These are phyloP conservation scores for Fraxinus xanthoxyloides DNA, from an alignment of 305 asterid species.

Conservation along the genomic window DNA sequence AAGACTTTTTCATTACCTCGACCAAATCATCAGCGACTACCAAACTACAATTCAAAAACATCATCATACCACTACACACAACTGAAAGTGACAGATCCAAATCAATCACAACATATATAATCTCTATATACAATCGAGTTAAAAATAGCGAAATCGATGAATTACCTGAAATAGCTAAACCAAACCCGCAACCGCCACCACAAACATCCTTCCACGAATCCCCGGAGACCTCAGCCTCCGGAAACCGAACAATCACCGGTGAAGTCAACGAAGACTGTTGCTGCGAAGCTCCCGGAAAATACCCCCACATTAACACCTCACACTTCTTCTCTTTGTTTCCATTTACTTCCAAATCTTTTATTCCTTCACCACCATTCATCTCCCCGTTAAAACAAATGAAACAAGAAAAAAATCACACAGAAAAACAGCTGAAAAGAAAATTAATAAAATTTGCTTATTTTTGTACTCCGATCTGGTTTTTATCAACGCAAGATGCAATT, in stretches of 20 bases:
- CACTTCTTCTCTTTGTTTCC: slow-evolving; percentile 28
- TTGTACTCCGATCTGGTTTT: slow-evolving; percentile 4
- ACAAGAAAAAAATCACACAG: neutral
- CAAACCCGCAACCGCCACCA: slow-evolving; percentile 77
- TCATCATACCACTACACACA: neutral
- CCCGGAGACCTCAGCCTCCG: slow-evolving; percentile 34
- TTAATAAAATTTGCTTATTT: too few species aligned
- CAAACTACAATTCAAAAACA: neutral
- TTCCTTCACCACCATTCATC: slow-evolving; percentile 33
- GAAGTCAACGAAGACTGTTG: slow-evolving; percentile 44
- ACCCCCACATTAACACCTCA: slow-evolving; percentile 65
- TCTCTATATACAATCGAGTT: neutral
- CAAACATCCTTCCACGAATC: slow-evolving; percentile 68
- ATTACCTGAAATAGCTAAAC: slow-evolving; percentile 60
- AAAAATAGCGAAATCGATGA: slow-evolving; percentile 3
- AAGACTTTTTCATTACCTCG: neutral
- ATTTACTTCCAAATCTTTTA: slow-evolving; percentile 13
- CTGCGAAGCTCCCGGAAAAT: slow-evolving; percentile 54
- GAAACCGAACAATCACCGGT: slow-evolving; percentile 42
- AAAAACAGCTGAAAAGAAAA: too few species aligned
- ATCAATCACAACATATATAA: neutral
- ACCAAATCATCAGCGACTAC: neutral
- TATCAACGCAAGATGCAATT: neutral
- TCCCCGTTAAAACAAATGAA: neutral
- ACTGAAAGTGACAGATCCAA: neutral